Base-by-base conservation (phyloP, 2,329 filamentous ascomycete species). In the Alternaria sp. region DNA sequence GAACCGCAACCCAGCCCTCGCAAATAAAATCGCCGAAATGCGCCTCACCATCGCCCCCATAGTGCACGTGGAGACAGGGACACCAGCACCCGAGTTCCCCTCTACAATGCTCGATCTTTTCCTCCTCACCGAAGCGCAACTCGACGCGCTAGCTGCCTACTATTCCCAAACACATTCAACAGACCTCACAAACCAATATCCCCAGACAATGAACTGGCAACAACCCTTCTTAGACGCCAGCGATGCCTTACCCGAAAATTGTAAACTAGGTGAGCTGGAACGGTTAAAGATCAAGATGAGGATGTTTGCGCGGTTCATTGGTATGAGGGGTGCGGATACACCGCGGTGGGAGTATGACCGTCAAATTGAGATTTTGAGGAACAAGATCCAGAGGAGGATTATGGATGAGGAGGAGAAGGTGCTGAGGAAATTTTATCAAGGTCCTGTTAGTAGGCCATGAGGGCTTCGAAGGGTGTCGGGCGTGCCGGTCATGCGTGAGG, bases 291-390 rank as follows among this genome's bases (percentile, higher is more conserved):
- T 84, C 61, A 93, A 93, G 83, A 84, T 91, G 65, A 83, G 90
- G 65, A 89, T 89, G 80, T 87, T 93, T 74, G 91, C 91, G 49
- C 84, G 87, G 69, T 93, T 93, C 69, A 92, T 93, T 74, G 91
- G 91, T 12, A 81, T 93, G 60, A 81, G 87, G 54, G 90, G 89
- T 2, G 87, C 86, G 71, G 85, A 88, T 67, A 86, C 84, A 30
- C 86, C 86, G 19, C 68, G 76, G 5, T 81, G 81, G 77, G 82
- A 84, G 73, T 81, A 82, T 66, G 79, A 81, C 47, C 73, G 81
- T 12, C 77, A 81, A 65, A 74, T 82, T 13, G 75, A 80, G 64
- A 71, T 76, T 50, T 36, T 79, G 54, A 59, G 59, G 57, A 68
- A 69, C 19, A 74, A 69, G 66, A 70, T 76, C 54, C 59, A 59